Evolutionary conservation across 495 filamentous ascomycete genomes (phyloP), one percentile per base, ranked within the genome.

Genomic region (Tuber indicum): DNA sequence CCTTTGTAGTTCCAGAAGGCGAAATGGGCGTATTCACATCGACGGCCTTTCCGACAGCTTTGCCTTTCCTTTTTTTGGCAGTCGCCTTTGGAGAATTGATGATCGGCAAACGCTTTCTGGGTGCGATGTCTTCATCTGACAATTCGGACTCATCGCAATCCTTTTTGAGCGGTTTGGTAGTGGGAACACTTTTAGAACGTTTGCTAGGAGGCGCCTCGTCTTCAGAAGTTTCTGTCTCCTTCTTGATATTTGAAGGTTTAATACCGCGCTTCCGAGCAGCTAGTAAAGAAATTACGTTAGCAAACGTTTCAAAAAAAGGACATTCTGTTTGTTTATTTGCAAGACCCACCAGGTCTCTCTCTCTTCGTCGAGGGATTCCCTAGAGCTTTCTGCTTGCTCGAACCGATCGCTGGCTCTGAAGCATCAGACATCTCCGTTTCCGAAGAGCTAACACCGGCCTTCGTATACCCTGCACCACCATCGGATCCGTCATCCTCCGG

Each of bases 281-380:
- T 62, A 32, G 26, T 32, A 26, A 62, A 62, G 9, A 62, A 26
- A 62, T 5, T 32, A 23, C 8, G 23, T 62, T 14, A 62, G 52
- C 3, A 9, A 26, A 26, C 3, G n/a, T n/a, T 26, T 62, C 23
- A 62, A 14, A 62, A 14, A 62, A 62, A 62, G 10, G n/a, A 14
- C 39, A 66, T 79, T 78, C 70, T 41, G 8, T 70, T 89, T 41
- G 8, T 70, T 89, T 94, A 1, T 91, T 91, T 74, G 26, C 49
- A 1, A n/a, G 49, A 12, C 21, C 21, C 10, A 23, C 23, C 9
- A 62, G 52, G 3, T 62, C n/a, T 26, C 23, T 0, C 10, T 62
- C n/a, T 62, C 52, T 62, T 62, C 3, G 52, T 62, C 10, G 52
- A 5, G 23, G 3, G 5, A 12, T 32, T 26, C 52, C 3, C 21